phyloP scores from a whole-genome alignment of 108 stramenopile genomes.

The Cyclotella cryptica region DNA sequence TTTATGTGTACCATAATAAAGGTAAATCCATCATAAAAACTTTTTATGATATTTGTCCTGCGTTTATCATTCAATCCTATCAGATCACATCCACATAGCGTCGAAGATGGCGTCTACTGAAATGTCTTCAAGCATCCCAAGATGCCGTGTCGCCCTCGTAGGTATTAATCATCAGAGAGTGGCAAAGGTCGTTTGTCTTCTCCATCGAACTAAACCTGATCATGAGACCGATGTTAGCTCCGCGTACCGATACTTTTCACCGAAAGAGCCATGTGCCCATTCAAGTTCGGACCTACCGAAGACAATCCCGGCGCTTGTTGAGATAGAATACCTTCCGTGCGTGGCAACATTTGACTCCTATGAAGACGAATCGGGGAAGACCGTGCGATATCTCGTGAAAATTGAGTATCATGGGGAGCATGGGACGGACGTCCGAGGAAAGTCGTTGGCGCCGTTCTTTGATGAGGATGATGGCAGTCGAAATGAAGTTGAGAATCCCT shows the following conservation, averaged over 20 bases:
- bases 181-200: slow-evolving; percentile 46
- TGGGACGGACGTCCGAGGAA: slow-evolving; percentile 53
- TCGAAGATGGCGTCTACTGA: background rate
- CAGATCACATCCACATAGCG: too few relatives aligned
- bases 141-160: slow-evolving; percentile 54
- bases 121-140: slow-evolving; percentile 1
- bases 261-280: background rate
- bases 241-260: background rate
- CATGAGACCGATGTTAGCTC: slow-evolving; percentile 2
- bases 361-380: slow-evolving; percentile 52
- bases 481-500: slow-evolving; percentile 23
- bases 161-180: slow-evolving; percentile 51
- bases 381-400: slow-evolving; percentile 66
- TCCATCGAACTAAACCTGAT: too few relatives aligned
- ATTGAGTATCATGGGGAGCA: slow-evolving; percentile 71
- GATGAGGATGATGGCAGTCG: slow-evolving; percentile 32
- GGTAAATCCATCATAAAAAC: too few relatives aligned
- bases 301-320: slow-evolving; percentile 28
- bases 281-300: slow-evolving; percentile 5
- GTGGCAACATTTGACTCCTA: slow-evolving; percentile 79
- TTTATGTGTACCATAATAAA: too few relatives aligned
- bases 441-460: slow-evolving; percentile 66
- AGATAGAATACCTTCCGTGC: slow-evolving; percentile 70
- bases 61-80: too few relatives aligned
- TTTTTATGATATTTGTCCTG: too few relatives aligned